Percentiles rank a stretch among this genome's conserved stretches.
Conservation (phyloP, 495 filamentous ascomycete species). For the Hypoxylon cercidicola region DNA sequence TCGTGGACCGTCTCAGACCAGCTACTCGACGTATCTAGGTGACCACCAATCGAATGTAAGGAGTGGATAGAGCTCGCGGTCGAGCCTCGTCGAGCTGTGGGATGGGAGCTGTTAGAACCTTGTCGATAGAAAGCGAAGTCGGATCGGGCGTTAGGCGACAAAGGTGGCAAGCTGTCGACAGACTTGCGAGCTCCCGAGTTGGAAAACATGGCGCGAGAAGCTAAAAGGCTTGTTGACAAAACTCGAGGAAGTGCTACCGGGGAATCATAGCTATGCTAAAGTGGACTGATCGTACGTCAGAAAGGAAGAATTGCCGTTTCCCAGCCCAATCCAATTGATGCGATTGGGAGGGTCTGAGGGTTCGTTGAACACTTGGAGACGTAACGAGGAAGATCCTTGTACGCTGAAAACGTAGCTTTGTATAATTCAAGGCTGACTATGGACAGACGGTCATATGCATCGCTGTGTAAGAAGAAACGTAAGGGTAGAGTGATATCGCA, state of each 20-base stretch:
- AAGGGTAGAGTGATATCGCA: no score
- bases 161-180: slow-evolving; percentile 71
- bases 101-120: slow-evolving; percentile 35
- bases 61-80: slow-evolving; percentile 76
- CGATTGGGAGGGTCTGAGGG: background rate
- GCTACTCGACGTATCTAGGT: slow-evolving; percentile 70
- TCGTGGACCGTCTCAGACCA: slow-evolving; percentile 74
- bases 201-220: slow-evolving; percentile 67
- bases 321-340: slow-evolving; percentile 24
- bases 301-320: slow-evolving; percentile 12
- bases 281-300: slow-evolving; percentile 29
- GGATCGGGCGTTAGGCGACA: slow-evolving; percentile 61
- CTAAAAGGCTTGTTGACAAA: slow-evolving; percentile 42
- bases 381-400: slow-evolving; percentile 6
- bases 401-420: background rate
- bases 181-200: slow-evolving; percentile 72
- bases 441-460: background rate
- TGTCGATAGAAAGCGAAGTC: slow-evolving; percentile 70
- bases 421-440: background rate
- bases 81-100: slow-evolving; percentile 71
- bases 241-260: slow-evolving; percentile 46
- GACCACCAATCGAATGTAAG: slow-evolving; percentile 78
- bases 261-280: slow-evolving; percentile 47
- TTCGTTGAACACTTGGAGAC: background rate
- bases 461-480: no score